Evolutionary conservation across 2,329 filamentous ascomycete species (phyloP).

Genomic region (Penicillium sp.): DNA sequence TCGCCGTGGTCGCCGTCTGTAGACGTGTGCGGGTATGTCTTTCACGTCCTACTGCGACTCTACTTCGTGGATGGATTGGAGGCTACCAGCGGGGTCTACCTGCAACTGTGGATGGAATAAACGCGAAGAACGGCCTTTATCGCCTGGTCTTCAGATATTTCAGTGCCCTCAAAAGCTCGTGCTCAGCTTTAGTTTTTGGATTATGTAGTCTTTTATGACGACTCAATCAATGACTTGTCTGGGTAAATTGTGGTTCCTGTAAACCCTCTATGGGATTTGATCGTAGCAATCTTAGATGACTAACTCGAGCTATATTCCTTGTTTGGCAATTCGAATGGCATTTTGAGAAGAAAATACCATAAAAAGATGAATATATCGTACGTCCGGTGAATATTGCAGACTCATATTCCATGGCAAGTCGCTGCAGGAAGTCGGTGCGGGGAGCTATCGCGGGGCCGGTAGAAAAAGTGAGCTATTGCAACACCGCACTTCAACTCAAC

Average conservation of each 20-base stretch:
- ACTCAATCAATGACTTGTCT: constrained; percentile 24
- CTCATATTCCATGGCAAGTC: background rate
- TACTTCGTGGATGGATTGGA: constrained; percentile 31
- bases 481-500: background rate
- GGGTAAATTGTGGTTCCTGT: constrained; percentile 4
- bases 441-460: constrained; percentile 11
- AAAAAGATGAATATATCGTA: background rate
- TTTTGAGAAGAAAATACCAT: background rate
- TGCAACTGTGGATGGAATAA: constrained; percentile 46
- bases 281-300: background rate
- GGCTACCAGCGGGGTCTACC: constrained; percentile 31
- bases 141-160: constrained; percentile 49
- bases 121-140: constrained; percentile 50
- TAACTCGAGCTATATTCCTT: background rate
- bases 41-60: constrained; percentile 27
- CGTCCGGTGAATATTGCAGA: background rate
- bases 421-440: constrained; percentile 3
- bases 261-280: background rate
- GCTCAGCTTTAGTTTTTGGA: constrained; percentile 21
- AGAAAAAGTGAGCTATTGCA: constrained; percentile 3
- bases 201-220: constrained; percentile 21
- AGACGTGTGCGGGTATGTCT: constrained; percentile 47
- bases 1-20: constrained; percentile 99
- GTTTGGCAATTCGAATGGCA: background rate
- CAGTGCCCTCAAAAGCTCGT: constrained; percentile 33